Percentiles rank a stretch among this genome's conserved stretches.
phyloP scores from a whole-genome alignment of 108 stramenopile genomes.

The Chaetoceros muelleri region DNA sequence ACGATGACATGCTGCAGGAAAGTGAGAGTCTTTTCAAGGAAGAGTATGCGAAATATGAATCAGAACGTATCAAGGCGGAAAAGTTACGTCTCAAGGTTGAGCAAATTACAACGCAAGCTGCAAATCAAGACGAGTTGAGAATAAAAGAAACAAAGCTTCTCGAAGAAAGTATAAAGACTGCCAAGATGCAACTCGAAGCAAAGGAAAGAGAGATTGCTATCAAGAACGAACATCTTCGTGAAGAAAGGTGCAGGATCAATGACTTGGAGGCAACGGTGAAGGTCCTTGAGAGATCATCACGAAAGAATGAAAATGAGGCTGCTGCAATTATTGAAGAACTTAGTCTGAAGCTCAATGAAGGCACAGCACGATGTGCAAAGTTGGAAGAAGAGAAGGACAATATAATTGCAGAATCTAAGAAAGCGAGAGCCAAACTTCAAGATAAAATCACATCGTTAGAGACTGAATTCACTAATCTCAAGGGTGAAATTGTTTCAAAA shows the following conservation, averaged over 20 bases:
- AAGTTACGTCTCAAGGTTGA: neutral
- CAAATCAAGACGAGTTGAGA: neutral
- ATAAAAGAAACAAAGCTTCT: neutral
- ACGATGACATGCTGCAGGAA: neutral
- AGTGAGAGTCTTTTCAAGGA: neutral
- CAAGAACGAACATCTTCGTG: neutral
- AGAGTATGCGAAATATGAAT: neutral
- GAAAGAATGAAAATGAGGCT: neutral
- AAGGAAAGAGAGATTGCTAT: neutral
- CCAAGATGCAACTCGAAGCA: neutral
- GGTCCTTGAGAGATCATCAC: neutral
- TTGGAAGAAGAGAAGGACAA: neutral
- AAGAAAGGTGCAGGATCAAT: neutral
- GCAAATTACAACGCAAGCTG: neutral
- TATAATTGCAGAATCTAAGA: neutral
- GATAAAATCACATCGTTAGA: neutral
- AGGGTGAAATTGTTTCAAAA: neutral
- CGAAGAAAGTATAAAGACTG: neutral
- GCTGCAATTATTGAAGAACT: neutral
- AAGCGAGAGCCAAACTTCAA: neutral
- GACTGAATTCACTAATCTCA: neutral
- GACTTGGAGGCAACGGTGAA: neutral
- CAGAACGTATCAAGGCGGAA: neutral
- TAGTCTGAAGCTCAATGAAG: neutral
- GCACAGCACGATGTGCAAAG: neutral